Evolutionary conservation across 2,329 filamentous ascomycete genomes (phyloP).

Genomic region (Trichothecium roseum): DNA sequence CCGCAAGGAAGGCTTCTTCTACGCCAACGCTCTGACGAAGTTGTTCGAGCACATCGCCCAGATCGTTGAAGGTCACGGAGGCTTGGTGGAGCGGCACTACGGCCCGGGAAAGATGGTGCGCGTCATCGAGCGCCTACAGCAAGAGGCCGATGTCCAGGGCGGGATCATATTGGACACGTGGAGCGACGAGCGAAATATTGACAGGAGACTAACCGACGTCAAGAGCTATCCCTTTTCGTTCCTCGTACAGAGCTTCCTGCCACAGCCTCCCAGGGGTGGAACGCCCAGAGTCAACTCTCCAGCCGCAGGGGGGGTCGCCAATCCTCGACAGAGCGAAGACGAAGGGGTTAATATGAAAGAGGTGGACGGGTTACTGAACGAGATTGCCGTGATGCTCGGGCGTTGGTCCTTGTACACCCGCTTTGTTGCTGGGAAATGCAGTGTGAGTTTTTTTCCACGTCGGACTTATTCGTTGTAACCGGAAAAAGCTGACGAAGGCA

Average conservation of each 20-base stretch:
- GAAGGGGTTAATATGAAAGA: constrained; percentile 96
- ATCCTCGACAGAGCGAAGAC: constrained; percentile 63
- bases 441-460: constrained; percentile 39
- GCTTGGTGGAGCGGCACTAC: constrained; percentile 88
- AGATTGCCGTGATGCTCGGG: constrained; percentile 85
- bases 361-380: constrained; percentile 75
- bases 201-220: constrained; percentile 82
- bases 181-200: constrained; percentile 78
- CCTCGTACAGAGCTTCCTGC: constrained; percentile 84
- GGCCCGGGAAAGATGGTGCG: constrained; percentile 86
- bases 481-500: constrained; percentile 17
- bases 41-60: constrained; percentile 96
- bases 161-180: constrained; percentile 94
- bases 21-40: constrained; percentile 79
- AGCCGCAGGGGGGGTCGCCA: constrained; percentile 47
- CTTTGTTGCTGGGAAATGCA: constrained; percentile 80
- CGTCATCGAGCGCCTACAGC: constrained; percentile 85
- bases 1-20: constrained; percentile 73
- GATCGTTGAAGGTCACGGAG: constrained; percentile 86
- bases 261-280: constrained; percentile 53
- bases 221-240: constrained; percentile 98
- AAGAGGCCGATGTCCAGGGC: constrained; percentile 91
- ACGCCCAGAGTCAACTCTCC: constrained; percentile 69
- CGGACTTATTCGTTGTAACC: too few species aligned
- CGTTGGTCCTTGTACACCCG: constrained; percentile 88